These are phyloP conservation scores for Chimonanthus praecox DNA, from an alignment of 164 flowering plant genomes.

Conservation along the genomic window DNA sequence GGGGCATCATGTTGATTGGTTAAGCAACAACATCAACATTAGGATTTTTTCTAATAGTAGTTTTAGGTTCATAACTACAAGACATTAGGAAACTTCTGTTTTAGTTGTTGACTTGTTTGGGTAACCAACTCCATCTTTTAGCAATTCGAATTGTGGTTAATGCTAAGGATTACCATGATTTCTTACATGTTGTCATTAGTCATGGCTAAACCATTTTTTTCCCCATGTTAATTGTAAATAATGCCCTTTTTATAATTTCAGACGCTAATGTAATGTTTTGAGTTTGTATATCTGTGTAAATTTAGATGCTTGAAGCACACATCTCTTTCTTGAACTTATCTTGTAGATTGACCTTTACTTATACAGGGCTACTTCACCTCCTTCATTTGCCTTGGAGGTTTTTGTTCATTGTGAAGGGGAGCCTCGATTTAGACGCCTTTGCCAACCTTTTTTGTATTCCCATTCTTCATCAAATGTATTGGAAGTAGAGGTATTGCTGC, in stretches of 20 bases:
- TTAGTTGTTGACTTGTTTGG: too few species aligned
- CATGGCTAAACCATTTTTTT: too few species aligned
- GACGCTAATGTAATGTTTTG: background rate
- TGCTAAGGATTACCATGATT: background rate
- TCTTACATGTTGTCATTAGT: background rate
- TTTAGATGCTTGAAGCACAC: background rate
- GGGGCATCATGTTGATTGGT: too few species aligned
- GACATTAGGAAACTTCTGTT: too few species aligned
- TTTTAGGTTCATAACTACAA: too few species aligned
- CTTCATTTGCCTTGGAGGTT: constrained; percentile 97
- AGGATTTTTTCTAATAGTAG: background rate
- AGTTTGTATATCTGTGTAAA: background rate
- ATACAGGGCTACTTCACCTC: constrained; percentile 86
- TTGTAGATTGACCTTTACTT: background rate
- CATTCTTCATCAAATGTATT: constrained; percentile 92
- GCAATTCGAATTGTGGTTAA: too few species aligned
- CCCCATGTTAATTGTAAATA: too few species aligned
- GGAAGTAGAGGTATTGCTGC: constrained; percentile 79
- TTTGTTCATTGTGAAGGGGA: constrained; percentile 97
- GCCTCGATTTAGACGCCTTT: constrained; percentile 83
- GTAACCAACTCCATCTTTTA: too few species aligned
- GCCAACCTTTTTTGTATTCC: constrained; percentile 89
- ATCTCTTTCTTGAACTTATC: constrained; percentile 5
- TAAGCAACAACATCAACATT: too few species aligned
- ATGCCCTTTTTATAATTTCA: too few species aligned